A percentile compares a stretch with the other conserved stretches of the same genome.
Evolutionary conservation across 352 stramenopile species (phyloP).

Genomic region (Pythium grandisporangium): DNA sequence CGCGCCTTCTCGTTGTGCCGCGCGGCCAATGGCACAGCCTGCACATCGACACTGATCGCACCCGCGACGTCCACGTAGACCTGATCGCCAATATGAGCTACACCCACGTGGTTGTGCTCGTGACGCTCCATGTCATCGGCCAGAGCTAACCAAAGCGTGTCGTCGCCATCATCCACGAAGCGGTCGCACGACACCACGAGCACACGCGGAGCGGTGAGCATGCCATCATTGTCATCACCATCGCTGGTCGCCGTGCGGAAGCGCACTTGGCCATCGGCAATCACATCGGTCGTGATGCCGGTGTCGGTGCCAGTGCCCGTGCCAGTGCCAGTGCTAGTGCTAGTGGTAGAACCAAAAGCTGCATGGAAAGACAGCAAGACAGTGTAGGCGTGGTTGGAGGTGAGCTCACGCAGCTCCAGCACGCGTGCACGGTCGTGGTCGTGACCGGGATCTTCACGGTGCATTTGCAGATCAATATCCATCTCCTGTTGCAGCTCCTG

Average conservation of each 20-base stretch:
- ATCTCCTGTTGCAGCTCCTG: no score
- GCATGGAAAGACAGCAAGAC: no score
- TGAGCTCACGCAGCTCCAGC: slow-evolving; percentile 19
- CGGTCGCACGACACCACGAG: slow-evolving; percentile 49
- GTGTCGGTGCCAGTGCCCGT: no score
- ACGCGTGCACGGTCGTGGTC: slow-evolving; percentile 10
- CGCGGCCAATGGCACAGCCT: background rate
- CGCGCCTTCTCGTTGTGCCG: background rate
- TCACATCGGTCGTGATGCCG: no score
- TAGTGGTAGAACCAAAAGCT: no score
- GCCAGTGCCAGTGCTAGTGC: no score
- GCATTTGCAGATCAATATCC: no score
- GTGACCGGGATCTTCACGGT: background rate
- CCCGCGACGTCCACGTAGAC: slow-evolving; percentile 11
- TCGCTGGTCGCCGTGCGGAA: slow-evolving; percentile 22
- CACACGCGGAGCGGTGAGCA: slow-evolving; percentile 15
- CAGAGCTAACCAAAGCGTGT: slow-evolving; percentile 31
- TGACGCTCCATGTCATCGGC: slow-evolving; percentile 19
- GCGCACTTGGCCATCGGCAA: no score
- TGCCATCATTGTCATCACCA: background rate
- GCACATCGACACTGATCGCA: background rate
- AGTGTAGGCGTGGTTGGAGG: slow-evolving; percentile 24
- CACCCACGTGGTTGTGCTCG: slow-evolving; percentile 6
- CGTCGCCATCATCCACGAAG: slow-evolving; percentile 43
- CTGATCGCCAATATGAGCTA: slow-evolving; percentile 17